Evolutionary conservation across 495 filamentous ascomycete genomes (phyloP).

Genomic region (Lichina pygmaea): DNA sequence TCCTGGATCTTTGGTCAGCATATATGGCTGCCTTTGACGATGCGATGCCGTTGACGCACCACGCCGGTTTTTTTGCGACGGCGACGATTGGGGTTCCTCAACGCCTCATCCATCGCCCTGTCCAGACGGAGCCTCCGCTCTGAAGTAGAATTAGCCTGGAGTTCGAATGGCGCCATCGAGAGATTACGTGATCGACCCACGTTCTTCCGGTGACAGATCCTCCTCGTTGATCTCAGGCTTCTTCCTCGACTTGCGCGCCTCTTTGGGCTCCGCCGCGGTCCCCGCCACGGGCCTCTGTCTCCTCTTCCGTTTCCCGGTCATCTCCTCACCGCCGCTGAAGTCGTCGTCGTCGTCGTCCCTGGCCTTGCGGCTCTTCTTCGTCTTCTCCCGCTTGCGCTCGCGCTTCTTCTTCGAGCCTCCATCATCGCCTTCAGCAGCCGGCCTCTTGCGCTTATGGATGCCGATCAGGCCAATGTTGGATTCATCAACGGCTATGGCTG

Average conservation of each 20-base stretch:
- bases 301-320: slow-evolving; percentile 23
- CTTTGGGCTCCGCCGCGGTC: neutral
- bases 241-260: slow-evolving; percentile 17
- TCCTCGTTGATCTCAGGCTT: slow-evolving; percentile 33
- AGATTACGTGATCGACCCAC: slow-evolving; percentile 11
- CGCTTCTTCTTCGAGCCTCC: slow-evolving; percentile 27
- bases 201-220: slow-evolving; percentile 23
- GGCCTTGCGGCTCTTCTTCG: slow-evolving; percentile 37
- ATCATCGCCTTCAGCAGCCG: slow-evolving; percentile 27
- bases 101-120: slow-evolving; percentile 58
- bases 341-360: slow-evolving; percentile 24
- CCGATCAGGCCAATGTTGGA: slow-evolving; percentile 47
- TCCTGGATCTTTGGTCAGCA: slow-evolving; percentile 25
- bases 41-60: slow-evolving; percentile 21
- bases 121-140: slow-evolving; percentile 57
- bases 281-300: slow-evolving; percentile 15
- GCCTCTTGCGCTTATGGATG: slow-evolving; percentile 57
- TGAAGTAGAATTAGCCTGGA: slow-evolving; percentile 5
- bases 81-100: slow-evolving; percentile 57
- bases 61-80: slow-evolving; percentile 72
- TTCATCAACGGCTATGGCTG: slow-evolving; percentile 61
- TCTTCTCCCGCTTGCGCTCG: slow-evolving; percentile 42
- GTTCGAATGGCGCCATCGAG: neutral
- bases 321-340: slow-evolving; percentile 25
- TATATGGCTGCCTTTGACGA: neutral